phyloP scores from a whole-genome alignment of 129 eudicot species.

The Flaveria sonorensis region DNA sequence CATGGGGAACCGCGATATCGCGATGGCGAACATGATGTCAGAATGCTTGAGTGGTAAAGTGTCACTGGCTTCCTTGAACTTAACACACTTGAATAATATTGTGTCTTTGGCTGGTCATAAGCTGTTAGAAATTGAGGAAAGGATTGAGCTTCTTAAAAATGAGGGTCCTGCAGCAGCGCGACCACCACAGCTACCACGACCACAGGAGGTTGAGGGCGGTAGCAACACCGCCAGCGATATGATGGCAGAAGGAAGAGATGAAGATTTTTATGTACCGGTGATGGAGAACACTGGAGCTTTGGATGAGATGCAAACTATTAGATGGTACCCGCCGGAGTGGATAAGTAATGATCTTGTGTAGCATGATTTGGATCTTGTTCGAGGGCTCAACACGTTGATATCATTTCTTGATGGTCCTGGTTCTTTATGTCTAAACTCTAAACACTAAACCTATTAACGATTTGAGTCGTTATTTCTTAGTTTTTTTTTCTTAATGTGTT shows the following conservation, averaged over 20 bases:
- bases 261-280: conserved; percentile 13
- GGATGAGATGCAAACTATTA: not conserved
- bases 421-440: not conserved
- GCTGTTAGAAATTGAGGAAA: conserved; percentile 29
- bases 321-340: conserved; percentile 35
- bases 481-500: not conserved
- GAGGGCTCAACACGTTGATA: conserved; percentile 20
- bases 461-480: not conserved
- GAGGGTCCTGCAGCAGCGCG: not conserved
- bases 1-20: conserved; percentile 12
- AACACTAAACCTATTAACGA: not conserved
- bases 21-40: conserved; percentile 22
- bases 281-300: conserved; percentile 4
- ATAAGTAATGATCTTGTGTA: not conserved
- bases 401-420: not conserved
- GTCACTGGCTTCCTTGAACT: not conserved
- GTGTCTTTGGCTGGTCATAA: conserved; percentile 13
- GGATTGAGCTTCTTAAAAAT: conserved; percentile 24
- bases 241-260: conserved; percentile 1
- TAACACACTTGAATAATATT: conserved; percentile 13
- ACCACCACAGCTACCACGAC: not conserved
- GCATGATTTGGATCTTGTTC: conserved; percentile 19
- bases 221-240: not conserved
- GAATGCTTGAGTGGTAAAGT: conserved; percentile 25
- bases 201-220: not conserved